These are phyloP conservation scores for Sphenostylis stenocarpa DNA, from an alignment of 306 rosid species.

Conservation along the genomic window DNA sequence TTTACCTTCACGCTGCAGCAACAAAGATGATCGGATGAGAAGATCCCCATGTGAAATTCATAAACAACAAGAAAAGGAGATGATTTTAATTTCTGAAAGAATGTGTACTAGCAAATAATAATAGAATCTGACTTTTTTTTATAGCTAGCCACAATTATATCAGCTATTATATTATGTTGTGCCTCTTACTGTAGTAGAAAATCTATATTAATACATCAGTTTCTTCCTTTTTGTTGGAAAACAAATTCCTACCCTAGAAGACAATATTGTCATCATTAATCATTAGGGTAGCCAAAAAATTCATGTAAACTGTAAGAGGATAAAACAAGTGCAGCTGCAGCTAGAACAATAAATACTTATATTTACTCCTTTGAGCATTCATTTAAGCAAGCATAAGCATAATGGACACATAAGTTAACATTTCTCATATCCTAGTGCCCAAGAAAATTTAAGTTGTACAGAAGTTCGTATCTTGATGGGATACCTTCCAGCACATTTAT, in stretches of 20 bases:
- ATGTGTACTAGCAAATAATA: conserved; percentile 18
- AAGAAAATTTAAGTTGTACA: background rate
- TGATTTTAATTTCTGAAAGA: conserved; percentile 23
- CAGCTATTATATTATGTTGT: background rate
- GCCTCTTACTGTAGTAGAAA: background rate
- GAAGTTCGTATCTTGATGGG: background rate
- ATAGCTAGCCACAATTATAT: background rate
- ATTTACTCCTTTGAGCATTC: background rate
- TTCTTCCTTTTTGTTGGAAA: background rate
- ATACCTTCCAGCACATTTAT: conserved; percentile 14
- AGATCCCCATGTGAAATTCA: conserved; percentile 17
- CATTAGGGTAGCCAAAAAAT: background rate
- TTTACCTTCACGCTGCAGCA: conserved; percentile 92
- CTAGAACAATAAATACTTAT: background rate
- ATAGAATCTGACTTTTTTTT: conserved; percentile 11
- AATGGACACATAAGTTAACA: background rate
- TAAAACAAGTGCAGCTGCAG: background rate
- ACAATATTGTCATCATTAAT: background rate
- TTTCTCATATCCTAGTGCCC: background rate
- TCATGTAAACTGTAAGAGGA: conserved; percentile 15
- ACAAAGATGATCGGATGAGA: conserved; percentile 25
- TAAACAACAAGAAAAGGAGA: conserved; percentile 18
- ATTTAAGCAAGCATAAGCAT: background rate
- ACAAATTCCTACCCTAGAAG: background rate
- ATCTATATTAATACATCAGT: background rate